Evolutionary conservation across 2,329 filamentous ascomycete species (phyloP), one percentile per base, ranked within the genome.

Genomic region (Claviceps citrina): DNA sequence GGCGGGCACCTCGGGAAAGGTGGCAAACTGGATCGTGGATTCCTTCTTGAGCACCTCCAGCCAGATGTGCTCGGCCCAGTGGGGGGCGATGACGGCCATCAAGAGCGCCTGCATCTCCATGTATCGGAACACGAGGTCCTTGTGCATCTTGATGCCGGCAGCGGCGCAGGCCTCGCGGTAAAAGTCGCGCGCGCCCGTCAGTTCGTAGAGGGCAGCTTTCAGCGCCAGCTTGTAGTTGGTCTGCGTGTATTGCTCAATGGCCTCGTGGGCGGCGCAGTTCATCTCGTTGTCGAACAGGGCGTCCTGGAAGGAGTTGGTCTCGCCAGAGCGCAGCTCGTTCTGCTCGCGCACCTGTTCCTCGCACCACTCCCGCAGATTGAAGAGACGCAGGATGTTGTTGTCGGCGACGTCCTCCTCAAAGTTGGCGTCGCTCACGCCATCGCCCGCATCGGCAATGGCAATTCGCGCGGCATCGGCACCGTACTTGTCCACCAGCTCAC

Each of bases 351-450:
- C 64, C 53, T 84, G 73, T 54, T 94, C 84, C 62, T 96, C 85
- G 46, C 84, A 87, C 89, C 89, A 96, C 59, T 93, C 84, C 56
- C 84, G 78, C 39, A 93, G 68, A 22, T 69, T 76, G 57, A 77
- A 87, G 39, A 96, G 73, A 53, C 86, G 79, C 46, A 96, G 70
- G 52, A 95, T 93, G 55, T 79, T 87, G 57, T 80, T 84, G 62
- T 96, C 91, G 31, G 91, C 91, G 30, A 95, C 86, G 41, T 81
- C 76, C 65, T 98, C 91, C 54, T 95, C 91, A 49, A 98, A 93
- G 68, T 98, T 98, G 52, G 89, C 87, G 60, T 98, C 91, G 47
- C 85, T 81, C 46, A 95, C 86, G 47, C 83, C 84, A 54, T 98
- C 91, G 51, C 91, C 91, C 10, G 86, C 86, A 60, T 98, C 91